phyloP scores from a whole-genome alignment of 73 alveolate genomes.

The Tetrahymena elliotti region DNA sequence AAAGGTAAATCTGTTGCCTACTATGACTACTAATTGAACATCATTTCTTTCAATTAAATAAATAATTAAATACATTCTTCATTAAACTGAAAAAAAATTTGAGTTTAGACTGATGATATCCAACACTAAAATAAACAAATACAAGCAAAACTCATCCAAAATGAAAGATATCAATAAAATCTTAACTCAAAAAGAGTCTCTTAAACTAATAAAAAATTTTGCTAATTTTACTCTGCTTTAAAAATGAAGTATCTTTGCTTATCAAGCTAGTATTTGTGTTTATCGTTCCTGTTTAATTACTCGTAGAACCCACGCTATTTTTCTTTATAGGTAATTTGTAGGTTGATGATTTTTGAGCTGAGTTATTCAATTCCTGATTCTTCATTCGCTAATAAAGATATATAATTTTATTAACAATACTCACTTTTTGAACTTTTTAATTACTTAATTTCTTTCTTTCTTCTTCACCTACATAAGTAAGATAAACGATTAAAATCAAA shows the following conservation, averaged over 20 bases:
- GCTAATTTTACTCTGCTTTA: neutral
- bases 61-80: neutral
- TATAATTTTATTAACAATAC: neutral
- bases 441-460: neutral
- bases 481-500: neutral
- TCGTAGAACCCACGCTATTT: neutral
- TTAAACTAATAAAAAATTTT: neutral
- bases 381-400: neutral
- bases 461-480: neutral
- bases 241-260: neutral
- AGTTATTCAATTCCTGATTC: neutral
- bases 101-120: neutral
- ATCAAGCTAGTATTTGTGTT: neutral
- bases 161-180: neutral
- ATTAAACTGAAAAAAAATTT: neutral
- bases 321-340: neutral
- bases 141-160: neutral
- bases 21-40: neutral
- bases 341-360: neutral
- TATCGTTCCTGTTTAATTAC: neutral
- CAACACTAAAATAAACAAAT: neutral
- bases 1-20: neutral
- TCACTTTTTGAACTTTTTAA: neutral
- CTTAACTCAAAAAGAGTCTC: neutral
- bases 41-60: neutral